phyloP scores from a whole-genome alignment of 2,329 filamentous ascomycete genomes.

The Apiospora malaysiana region DNA sequence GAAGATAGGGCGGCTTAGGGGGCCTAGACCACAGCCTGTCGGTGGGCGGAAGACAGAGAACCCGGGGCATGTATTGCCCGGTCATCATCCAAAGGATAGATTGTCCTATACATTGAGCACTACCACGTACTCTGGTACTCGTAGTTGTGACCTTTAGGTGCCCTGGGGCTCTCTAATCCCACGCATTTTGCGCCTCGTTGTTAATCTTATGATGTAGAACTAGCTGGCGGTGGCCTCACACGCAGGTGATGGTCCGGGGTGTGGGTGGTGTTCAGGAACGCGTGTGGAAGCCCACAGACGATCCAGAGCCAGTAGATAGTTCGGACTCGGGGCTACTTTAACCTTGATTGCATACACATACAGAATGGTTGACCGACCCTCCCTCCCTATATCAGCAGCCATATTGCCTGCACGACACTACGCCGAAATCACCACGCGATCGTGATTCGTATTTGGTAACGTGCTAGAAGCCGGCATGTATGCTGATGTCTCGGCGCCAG shows the following conservation, averaged over 20 bases:
- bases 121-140: not conserved
- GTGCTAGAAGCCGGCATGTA: not conserved
- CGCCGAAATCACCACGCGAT: not conserved
- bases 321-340: not conserved
- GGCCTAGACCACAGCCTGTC: not conserved
- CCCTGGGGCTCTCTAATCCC: not conserved
- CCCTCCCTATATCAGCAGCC: slow-evolving; percentile 6
- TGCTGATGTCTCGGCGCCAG: not conserved
- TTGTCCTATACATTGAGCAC: not conserved
- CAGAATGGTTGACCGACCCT: not conserved
- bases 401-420: not conserved
- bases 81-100: not conserved
- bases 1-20: not conserved
- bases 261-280: not conserved
- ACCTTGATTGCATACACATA: not conserved
- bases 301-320: slow-evolving; percentile 6
- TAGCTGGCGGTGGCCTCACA: not conserved
- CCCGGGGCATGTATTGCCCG: not conserved
- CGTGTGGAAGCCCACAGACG: not conserved
- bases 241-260: not conserved
- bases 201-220: not conserved
- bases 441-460: not conserved
- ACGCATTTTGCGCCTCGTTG: not conserved
- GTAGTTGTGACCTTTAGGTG: not conserved
- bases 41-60: slow-evolving; percentile 13